Evolutionary conservation across 2,329 filamentous ascomycete genomes (phyloP).

Genomic region (Aspergillus sp.): DNA sequence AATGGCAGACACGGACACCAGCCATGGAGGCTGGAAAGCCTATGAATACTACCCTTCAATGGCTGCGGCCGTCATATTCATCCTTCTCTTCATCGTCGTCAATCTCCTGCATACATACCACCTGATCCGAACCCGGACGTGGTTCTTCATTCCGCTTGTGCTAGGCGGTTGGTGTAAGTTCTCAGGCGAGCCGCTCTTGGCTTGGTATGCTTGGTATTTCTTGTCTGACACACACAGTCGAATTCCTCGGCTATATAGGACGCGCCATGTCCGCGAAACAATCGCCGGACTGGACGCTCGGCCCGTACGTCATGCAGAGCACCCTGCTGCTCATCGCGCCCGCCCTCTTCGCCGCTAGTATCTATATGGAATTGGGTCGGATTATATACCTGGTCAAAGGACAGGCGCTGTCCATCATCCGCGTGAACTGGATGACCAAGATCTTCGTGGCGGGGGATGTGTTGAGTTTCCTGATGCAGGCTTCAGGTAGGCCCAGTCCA

Average conservation of each 20-base stretch:
- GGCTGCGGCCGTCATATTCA: constrained; percentile 23
- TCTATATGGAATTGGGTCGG: constrained; percentile 28
- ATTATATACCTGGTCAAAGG: constrained; percentile 24
- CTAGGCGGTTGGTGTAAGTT: constrained; percentile 38
- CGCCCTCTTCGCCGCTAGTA: constrained; percentile 27
- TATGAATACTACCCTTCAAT: constrained; percentile 27
- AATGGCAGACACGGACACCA: neutral
- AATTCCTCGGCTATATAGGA: constrained; percentile 53
- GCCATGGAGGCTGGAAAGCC: constrained; percentile 10
- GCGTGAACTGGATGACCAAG: constrained; percentile 27
- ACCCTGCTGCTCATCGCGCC: constrained; percentile 26
- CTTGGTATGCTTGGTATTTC: neutral
- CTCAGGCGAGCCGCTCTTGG: neutral
- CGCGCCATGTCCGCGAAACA: constrained; percentile 45
- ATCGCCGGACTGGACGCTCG: constrained; percentile 24
- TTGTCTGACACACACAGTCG: constrained; percentile 37
- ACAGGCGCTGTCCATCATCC: constrained; percentile 20
- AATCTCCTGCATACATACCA: constrained; percentile 23
- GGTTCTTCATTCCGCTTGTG: constrained; percentile 29
- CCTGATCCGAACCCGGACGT: constrained; percentile 22
- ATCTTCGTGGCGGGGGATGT: constrained; percentile 31
- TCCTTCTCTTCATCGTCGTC: constrained; percentile 20
- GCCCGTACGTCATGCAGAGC: constrained; percentile 27
- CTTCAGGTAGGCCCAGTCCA: constrained; percentile 19
- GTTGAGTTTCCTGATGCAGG: constrained; percentile 31